Conservation (phyloP, 768 basidiomycete genomes). For the Termitomyces sp. region DNA sequence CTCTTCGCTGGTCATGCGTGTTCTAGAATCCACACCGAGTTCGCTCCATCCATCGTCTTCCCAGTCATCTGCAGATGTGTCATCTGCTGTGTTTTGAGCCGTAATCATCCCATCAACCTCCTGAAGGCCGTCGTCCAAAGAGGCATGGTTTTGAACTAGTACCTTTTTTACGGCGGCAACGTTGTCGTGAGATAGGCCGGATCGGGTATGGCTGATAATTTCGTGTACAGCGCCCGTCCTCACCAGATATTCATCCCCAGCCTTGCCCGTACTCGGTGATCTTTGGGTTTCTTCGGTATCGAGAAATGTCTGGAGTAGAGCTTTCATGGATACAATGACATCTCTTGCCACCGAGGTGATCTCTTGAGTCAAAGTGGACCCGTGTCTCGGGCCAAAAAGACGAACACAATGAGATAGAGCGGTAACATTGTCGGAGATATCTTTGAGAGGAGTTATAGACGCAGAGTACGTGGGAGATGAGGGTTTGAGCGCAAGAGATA, state of each 20-base stretch:
- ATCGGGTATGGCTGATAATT: constrained; percentile 48
- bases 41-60: constrained; percentile 67
- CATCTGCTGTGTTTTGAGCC: constrained; percentile 28
- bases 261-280: constrained; percentile 17
- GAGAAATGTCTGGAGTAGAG: constrained; percentile 43
- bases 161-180: constrained; percentile 49
- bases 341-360: constrained; percentile 33
- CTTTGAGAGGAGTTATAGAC: constrained; percentile 47
- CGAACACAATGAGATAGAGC: constrained; percentile 48
- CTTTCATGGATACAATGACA: constrained; percentile 40
- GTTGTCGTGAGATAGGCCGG: constrained; percentile 56
- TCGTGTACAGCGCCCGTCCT: constrained; percentile 61
- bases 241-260: constrained; percentile 48
- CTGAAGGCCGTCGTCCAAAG: constrained; percentile 56
- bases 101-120: constrained; percentile 58
- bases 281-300: constrained; percentile 23
- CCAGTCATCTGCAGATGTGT: constrained; percentile 48
- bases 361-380: constrained; percentile 44
- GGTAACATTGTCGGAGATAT: constrained; percentile 45
- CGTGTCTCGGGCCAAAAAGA: constrained; percentile 43
- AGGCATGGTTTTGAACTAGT: constrained; percentile 49
- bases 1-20: constrained; percentile 46
- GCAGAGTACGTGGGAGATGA: constrained; percentile 49
- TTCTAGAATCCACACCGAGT: constrained; percentile 46
- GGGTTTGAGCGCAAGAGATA: constrained; percentile 62